Evolutionary conservation across 2,329 filamentous ascomycete species (phyloP), one percentile per base, ranked within the genome.

Genomic region (Aspergillus sp.): DNA sequence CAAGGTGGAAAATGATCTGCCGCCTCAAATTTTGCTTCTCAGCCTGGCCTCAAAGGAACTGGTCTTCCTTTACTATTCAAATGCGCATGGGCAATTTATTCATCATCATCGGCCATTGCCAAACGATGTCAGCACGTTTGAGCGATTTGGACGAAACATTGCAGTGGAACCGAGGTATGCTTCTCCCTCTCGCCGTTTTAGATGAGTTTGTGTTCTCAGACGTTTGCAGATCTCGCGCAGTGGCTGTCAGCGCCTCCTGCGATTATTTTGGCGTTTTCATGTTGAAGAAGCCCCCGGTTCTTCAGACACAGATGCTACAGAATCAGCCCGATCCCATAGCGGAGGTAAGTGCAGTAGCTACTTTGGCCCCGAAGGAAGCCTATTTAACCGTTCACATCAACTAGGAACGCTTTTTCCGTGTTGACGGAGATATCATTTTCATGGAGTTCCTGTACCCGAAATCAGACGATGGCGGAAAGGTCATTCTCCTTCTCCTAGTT

Each of bases 401-500:
- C 9, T 55, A 82, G 79, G 80, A 82, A 67, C 74, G 72, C n/a
- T 80, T 79, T 53, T 78, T 81, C 60, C 71, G 74, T 50, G 79
- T 92, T 7, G 84, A 87, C 7, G 92, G 91, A 1, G 81, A 88
- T n/a, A 91, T 98, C 57, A 82, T 94, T 67, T 90, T 91, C 66
- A 88, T 97, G 81, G 90, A 92, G 22, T 99, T 98, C 64, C 81
- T 99, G 2, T 86, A 90, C 60, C 90, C 92, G 7, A 82, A 82
- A 10, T 76, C 83, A 0, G 83, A 86, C 55, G 87, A 93, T 61
- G 82, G 86, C 10, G 81, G 87, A 56, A 87, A 88, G 66, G 85
- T 96, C 49, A 88, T 96, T n/a, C 81, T 98, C 3, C 78, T 96
- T 11, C 77, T 96, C 22, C 73, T 89, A 20, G 74, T 86, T 18